A percentile compares a stretch with the other conserved stretches of the same genome.
Evolutionary conservation across 176 grass and related monocot species (phyloP).

Genomic region (Cenchrus fungigraminus): DNA sequence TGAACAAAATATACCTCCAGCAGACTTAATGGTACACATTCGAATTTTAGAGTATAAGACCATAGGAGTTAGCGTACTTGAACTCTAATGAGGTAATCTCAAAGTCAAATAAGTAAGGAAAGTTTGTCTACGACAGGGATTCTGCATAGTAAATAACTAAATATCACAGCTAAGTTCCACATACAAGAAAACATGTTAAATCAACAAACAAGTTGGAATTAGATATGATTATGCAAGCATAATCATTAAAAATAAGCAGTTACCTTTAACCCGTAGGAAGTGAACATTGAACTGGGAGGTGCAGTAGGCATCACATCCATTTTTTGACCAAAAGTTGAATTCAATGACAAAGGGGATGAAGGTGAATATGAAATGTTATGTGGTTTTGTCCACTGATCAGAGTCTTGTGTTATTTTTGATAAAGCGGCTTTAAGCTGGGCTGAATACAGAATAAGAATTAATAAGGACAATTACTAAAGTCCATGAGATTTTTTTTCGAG

Average conservation of each 20-base stretch:
- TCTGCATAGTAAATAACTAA: not conserved
- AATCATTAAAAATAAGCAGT: constrained; percentile 39
- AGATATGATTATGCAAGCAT: constrained; percentile 32
- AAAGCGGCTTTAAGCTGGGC: constrained; percentile 82
- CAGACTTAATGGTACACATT: constrained; percentile 18
- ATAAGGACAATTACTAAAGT: constrained; percentile 38
- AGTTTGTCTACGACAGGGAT: constrained; percentile 19
- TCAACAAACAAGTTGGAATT: constrained; percentile 17
- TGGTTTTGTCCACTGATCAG: constrained; percentile 91
- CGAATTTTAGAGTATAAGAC: not conserved
- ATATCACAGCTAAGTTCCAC: constrained; percentile 13
- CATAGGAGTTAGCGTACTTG: not conserved
- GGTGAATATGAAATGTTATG: constrained; percentile 63
- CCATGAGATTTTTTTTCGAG: not conserved
- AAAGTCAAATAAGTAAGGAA: constrained; percentile 24
- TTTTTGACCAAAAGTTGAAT: constrained; percentile 63
- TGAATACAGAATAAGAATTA: constrained; percentile 51
- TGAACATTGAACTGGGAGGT: constrained; percentile 76
- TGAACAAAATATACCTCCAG: too few species aligned
- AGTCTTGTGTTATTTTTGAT: constrained; percentile 97
- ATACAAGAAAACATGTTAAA: constrained; percentile 33
- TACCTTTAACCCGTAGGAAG: constrained; percentile 91
- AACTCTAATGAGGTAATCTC: constrained; percentile 28
- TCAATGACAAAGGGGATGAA: constrained; percentile 66
- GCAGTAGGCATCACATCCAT: constrained; percentile 91